Conservation (phyloP, 192 early-diverging fungal genomes). For the Coemansia sp. region DNA sequence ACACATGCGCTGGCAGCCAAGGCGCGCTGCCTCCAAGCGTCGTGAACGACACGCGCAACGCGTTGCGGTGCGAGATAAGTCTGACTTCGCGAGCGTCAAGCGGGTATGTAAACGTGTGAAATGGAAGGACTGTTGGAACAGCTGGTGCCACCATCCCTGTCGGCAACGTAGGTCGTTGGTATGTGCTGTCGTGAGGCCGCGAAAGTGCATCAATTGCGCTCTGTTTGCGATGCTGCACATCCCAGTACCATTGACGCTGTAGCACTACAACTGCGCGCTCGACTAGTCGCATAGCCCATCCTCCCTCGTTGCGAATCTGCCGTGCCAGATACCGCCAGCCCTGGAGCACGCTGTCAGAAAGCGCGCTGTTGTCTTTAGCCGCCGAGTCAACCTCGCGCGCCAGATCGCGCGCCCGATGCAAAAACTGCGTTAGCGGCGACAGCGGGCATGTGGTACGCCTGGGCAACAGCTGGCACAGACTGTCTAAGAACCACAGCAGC, state of each 20-base stretch:
- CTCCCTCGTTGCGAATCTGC: slow-evolving; percentile 66
- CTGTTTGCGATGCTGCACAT: slow-evolving; percentile 27
- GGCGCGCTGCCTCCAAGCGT: slow-evolving; percentile 61
- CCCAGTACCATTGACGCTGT: slow-evolving; percentile 70
- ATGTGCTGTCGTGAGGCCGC: slow-evolving; percentile 16
- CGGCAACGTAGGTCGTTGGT: slow-evolving; percentile 56
- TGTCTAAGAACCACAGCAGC: slow-evolving; percentile 34
- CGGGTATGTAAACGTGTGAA: slow-evolving; percentile 95
- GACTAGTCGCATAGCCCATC: slow-evolving; percentile 67
- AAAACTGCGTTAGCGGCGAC: slow-evolving; percentile 24
- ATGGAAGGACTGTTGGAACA: slow-evolving; percentile 86
- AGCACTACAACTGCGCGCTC: slow-evolving; percentile 60
- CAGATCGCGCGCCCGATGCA: slow-evolving; percentile 20
- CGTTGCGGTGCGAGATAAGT: slow-evolving; percentile 83
- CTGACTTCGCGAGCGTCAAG: slow-evolving; percentile 79
- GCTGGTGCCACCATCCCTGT: slow-evolving; percentile 57
- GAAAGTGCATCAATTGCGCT: slow-evolving; percentile 14
- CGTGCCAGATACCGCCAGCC: slow-evolving; percentile 23
- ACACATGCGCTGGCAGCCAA: slow-evolving; percentile 60
- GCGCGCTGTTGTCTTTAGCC: slow-evolving; percentile 2
- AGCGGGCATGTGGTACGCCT: slow-evolving; percentile 8
- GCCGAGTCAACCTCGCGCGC: slow-evolving; percentile 6
- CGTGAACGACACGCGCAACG: slow-evolving; percentile 73
- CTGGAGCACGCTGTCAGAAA: slow-evolving; percentile 7
- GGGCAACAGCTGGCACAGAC: slow-evolving; percentile 30